A percentile compares a stretch with the other conserved stretches of the same genome.
Evolutionary conservation across 1,284 basidiomycete genomes (phyloP).

Genomic region (Cronartium quercuum): DNA sequence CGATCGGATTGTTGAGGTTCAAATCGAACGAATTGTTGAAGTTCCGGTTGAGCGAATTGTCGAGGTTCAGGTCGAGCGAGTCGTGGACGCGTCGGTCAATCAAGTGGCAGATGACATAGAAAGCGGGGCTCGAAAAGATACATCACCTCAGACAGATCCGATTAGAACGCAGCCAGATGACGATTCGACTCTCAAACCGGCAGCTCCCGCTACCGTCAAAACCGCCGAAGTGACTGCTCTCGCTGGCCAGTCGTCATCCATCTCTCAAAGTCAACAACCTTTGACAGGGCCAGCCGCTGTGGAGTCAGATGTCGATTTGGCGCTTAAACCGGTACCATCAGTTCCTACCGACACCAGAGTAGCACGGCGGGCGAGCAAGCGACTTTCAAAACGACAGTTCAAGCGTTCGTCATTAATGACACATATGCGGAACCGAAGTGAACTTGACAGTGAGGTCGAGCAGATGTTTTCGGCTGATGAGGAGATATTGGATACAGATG

Average conservation of each 20-base stretch:
- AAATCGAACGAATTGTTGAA: slow-evolving; percentile 56
- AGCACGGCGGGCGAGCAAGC: not conserved
- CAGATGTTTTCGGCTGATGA: slow-evolving; percentile 39
- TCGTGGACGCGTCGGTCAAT: slow-evolving; percentile 42
- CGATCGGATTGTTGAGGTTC: slow-evolving; percentile 48
- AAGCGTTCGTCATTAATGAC: slow-evolving; percentile 7
- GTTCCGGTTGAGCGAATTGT: slow-evolving; percentile 46
- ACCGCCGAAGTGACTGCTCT: slow-evolving; percentile 2
- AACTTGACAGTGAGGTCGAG: slow-evolving; percentile 33
- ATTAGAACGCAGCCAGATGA: not conserved
- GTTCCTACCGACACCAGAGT: too few species aligned
- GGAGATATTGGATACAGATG: slow-evolving; percentile 28
- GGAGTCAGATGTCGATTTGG: not conserved
- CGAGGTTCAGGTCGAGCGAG: slow-evolving; percentile 50
- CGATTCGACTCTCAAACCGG: not conserved
- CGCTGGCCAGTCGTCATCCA: slow-evolving; percentile 3
- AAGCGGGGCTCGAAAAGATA: not conserved
- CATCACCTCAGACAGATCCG: not conserved
- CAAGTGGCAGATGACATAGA: too few species aligned
- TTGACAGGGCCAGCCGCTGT: not conserved
- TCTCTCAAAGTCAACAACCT: not conserved
- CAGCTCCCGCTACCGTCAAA: not conserved
- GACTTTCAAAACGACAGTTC: not conserved
- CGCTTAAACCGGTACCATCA: too few species aligned
- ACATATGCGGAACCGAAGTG: slow-evolving; percentile 4